These are phyloP conservation scores for Hypoxylon perforatum DNA, from an alignment of 495 filamentous ascomycete species.

Conservation along the genomic window DNA sequence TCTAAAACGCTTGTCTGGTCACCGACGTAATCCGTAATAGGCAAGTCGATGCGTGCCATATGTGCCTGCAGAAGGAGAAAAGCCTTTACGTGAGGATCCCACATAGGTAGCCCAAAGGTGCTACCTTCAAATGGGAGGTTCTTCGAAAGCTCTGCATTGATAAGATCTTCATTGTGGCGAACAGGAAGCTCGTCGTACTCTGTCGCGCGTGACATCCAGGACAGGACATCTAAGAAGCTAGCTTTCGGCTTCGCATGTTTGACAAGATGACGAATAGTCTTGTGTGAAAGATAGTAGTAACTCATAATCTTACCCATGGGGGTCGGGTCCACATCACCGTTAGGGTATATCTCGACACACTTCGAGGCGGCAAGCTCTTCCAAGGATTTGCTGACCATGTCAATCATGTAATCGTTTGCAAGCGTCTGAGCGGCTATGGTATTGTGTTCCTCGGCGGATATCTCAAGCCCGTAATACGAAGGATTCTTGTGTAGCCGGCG, in stretches of 20 bases:
- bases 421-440: slow-evolving; percentile 82
- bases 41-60: slow-evolving; percentile 90
- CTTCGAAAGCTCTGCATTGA: slow-evolving; percentile 90
- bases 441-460: slow-evolving; percentile 93
- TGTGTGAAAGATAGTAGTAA: slow-evolving; percentile 98
- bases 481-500: slow-evolving; percentile 97
- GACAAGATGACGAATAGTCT: slow-evolving; percentile 87
- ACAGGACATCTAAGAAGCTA: slow-evolving; percentile 83
- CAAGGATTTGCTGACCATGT: slow-evolving; percentile 87
- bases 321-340: slow-evolving; percentile 88
- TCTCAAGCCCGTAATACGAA: slow-evolving; percentile 96
- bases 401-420: slow-evolving; percentile 92
- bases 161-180: slow-evolving; percentile 98
- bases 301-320: slow-evolving; percentile 97
- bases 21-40: slow-evolving; percentile 96
- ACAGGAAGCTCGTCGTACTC: slow-evolving; percentile 99
- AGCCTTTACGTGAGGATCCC: slow-evolving; percentile 98
- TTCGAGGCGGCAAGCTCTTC: slow-evolving; percentile 81
- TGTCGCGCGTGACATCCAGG: slow-evolving; percentile 92
- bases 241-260: slow-evolving; percentile 80
- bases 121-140: slow-evolving; percentile 71
- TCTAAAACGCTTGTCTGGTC: slow-evolving; percentile 88
- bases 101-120: slow-evolving; percentile 80
- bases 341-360: slow-evolving; percentile 83
- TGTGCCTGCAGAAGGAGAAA: slow-evolving; percentile 95